Conservation (phyloP, 768 basidiomycete species). For the Sutorius australiensis region DNA sequence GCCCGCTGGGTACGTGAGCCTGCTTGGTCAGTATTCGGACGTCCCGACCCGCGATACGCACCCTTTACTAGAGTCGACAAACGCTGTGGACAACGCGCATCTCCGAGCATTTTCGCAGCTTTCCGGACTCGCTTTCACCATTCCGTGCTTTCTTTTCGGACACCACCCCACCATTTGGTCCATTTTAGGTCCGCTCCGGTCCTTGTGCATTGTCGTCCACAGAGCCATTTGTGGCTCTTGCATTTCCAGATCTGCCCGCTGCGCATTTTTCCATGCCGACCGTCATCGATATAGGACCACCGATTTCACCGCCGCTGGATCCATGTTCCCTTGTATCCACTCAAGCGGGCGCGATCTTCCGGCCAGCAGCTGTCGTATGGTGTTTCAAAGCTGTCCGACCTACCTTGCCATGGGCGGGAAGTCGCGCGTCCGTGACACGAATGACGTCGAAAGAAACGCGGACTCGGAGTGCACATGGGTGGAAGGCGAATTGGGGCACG, state of each 20-base stretch:
- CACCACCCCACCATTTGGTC: background rate
- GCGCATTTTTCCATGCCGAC: background rate
- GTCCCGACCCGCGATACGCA: background rate
- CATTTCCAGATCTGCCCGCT: background rate
- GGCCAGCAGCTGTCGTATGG: background rate
- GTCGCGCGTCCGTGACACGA: background rate
- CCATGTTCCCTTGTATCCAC: background rate
- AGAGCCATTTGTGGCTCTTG: background rate
- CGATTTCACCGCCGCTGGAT: slow-evolving; percentile 1
- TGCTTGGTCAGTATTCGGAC: slow-evolving; percentile 1
- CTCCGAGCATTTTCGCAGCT: background rate
- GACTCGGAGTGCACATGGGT: background rate
- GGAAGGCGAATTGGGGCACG: background rate
- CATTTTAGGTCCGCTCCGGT: background rate
- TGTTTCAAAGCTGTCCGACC: background rate
- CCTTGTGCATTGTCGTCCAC: slow-evolving; percentile 7
- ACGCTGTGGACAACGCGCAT: slow-evolving; percentile 2
- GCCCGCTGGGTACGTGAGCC: slow-evolving; percentile 3
- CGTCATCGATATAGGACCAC: background rate
- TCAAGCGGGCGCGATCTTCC: background rate
- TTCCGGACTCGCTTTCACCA: slow-evolving; percentile 4
- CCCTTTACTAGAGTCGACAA: background rate
- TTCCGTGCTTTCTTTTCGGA: background rate
- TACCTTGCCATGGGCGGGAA: background rate
- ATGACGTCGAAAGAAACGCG: background rate